A percentile compares a stretch with the other conserved stretches of the same genome.
Conservation (phyloP, 495 filamentous ascomycete genomes). For the Copromyces sp. region DNA sequence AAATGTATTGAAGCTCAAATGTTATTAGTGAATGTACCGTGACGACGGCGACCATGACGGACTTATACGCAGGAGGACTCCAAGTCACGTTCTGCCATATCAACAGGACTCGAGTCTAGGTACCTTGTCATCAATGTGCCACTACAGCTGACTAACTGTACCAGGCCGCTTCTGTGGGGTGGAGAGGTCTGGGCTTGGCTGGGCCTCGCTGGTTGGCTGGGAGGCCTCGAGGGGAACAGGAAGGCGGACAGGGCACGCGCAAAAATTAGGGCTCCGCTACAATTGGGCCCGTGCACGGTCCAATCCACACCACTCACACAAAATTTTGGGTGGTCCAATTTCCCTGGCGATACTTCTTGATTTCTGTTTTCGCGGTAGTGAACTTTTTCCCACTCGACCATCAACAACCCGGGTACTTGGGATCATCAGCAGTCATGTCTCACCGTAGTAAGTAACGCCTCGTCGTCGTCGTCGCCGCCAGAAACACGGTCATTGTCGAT, state of each 20-base stretch:
- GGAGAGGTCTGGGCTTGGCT: not conserved
- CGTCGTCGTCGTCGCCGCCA: not conserved
- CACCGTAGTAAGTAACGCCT: constrained; percentile 25
- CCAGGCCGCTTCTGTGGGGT: not conserved
- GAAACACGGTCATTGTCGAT: not conserved
- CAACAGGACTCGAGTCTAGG: not conserved
- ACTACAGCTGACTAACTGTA: not conserved
- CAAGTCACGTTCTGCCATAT: not conserved
- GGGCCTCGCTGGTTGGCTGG: not conserved
- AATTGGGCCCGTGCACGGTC: constrained; percentile 11
- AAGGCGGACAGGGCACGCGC: not conserved
- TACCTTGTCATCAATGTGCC: not conserved
- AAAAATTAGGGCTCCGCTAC: constrained; percentile 24
- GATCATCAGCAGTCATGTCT: constrained; percentile 28
- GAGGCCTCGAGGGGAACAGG: not conserved
- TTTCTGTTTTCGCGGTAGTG: constrained; percentile 13
- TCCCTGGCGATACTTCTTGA: constrained; percentile 7
- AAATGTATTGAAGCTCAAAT: not conserved
- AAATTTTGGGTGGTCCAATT: constrained; percentile 18
- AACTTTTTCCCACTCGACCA: constrained; percentile 20
- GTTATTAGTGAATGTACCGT: not conserved
- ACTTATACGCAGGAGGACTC: not conserved
- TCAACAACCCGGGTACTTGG: constrained; percentile 4
- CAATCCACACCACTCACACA: constrained; percentile 19
- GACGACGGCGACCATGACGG: not conserved